Base-by-base conservation (phyloP, 176 grass and related monocot genomes). In the Oryza meyeriana region DNA sequence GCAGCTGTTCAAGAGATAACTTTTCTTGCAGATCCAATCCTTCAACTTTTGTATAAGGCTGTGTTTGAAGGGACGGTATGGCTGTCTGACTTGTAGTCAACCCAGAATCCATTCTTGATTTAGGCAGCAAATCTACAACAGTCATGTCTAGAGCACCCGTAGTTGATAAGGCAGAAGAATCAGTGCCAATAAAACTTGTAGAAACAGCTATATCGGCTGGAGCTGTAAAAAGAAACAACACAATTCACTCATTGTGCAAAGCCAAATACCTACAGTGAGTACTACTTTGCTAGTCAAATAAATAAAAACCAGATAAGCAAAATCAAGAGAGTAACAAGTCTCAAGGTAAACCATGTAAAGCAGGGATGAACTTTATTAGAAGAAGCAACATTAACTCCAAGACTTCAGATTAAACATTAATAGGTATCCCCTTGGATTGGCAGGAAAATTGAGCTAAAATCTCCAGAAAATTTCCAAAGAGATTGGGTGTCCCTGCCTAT, bases 21-120 rank as follows among this genome's bases (percentile, higher is more conserved):
- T 88, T 88, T 44, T 88, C 84, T 35, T 55, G 80, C 64, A 89
- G 87, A 78, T 86, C 81, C 69, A 92, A 83, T 29, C 70, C 80
- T 48, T 94, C 84, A n/a, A 67, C 28, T 74, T 87, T 85, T 52
- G 85, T 68, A 66, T 76, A 66, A 59, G 84, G 73, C 74, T 84
- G 81, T 64, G 16, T 68, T 83, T 90, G 90, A 40, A 85, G 31
- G 12, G 86, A 9, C 75, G 87, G 83, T 29, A 87, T 82, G 69
- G 52, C 65, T 85, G 87, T 57, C 32, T 87, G 84, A 82, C 79
- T 81, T 61, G 39, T 76, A 35, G 66, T 34, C 47, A 88, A 76
- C 38, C 63, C 55, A 45, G 24, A 74, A 16, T 85, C 79, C 41
- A 44, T 36, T 80, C 71, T 90, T 47, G 83, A 89, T 62, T 78